Percentiles rank a stretch among this genome's conserved stretches.
These are phyloP conservation scores for Hymenotorrendiella dingleyae DNA, from an alignment of 2,329 filamentous ascomycete species.

Conservation along the genomic window DNA sequence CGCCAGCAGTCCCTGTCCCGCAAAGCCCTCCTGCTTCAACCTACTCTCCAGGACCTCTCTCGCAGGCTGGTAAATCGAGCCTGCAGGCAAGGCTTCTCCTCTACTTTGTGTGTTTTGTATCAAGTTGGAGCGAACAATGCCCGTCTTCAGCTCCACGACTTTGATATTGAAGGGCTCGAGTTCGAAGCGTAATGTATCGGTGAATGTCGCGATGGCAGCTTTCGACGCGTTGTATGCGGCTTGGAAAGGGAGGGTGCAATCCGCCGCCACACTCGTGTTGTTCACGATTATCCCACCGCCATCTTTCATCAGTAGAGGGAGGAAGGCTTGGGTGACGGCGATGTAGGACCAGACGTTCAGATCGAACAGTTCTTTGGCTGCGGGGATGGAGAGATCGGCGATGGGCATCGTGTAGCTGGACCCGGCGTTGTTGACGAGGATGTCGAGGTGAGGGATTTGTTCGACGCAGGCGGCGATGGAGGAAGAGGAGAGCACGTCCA, in stretches of 20 bases:
- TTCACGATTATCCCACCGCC: constrained; percentile 35
- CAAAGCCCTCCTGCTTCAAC: constrained; percentile 6
- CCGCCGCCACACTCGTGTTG: constrained; percentile 32
- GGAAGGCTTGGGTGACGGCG: constrained; percentile 31
- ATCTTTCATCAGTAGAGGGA: constrained; percentile 30
- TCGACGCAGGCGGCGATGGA: constrained; percentile 31
- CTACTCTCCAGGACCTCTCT: constrained; percentile 10
- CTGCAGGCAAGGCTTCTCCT: constrained; percentile 10
- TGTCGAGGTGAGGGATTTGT: constrained; percentile 30
- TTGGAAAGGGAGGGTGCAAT: constrained; percentile 13
- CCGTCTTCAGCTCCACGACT: constrained; percentile 19
- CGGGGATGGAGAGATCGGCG: constrained; percentile 26
- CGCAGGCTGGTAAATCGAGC: constrained; percentile 12
- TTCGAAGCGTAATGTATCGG: constrained; percentile 15
- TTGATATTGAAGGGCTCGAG: constrained; percentile 17
- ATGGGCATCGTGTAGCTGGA: constrained; percentile 30
- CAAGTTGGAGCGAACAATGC: constrained; percentile 2
- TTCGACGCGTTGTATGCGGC: constrained; percentile 19
- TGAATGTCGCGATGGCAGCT: constrained; percentile 16
- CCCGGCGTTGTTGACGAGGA: constrained; percentile 41
- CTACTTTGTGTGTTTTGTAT: background rate
- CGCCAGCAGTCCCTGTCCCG: constrained; percentile 6
- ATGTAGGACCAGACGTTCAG: constrained; percentile 29
- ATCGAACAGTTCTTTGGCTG: constrained; percentile 29
- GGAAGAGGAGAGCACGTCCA: constrained; percentile 34